phyloP scores from a whole-genome alignment of 164 flowering plant genomes.

The Magnolia sinica region DNA sequence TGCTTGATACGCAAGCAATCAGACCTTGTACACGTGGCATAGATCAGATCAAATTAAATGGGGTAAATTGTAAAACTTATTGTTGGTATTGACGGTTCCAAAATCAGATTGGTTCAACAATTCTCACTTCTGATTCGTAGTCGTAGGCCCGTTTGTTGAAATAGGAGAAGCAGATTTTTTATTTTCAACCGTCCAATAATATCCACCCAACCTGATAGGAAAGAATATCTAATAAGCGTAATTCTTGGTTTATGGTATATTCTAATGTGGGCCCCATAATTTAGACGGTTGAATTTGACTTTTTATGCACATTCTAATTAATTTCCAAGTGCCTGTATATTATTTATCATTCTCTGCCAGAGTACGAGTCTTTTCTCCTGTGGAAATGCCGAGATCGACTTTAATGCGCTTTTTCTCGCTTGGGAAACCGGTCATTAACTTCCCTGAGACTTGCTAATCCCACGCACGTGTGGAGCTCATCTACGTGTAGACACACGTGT shows the following conservation, averaged over 20 bases:
- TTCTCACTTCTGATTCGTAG: no score
- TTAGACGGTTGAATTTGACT: no score
- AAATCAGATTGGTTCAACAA: neutral
- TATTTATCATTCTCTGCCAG: no score
- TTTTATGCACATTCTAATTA: no score
- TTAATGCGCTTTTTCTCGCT: neutral
- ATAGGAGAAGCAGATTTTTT: no score
- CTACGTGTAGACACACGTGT: neutral
- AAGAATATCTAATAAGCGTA: no score
- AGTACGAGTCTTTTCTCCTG: neutral
- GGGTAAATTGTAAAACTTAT: neutral
- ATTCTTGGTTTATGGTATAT: no score
- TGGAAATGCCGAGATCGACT: neutral
- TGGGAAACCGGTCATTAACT: neutral
- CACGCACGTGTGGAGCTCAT: neutral
- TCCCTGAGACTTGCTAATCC: neutral
- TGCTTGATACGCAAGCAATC: neutral
- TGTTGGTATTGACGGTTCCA: neutral
- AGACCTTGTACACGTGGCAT: neutral
- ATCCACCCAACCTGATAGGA: no score
- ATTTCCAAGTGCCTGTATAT: no score
- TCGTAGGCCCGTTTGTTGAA: no score
- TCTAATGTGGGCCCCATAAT: no score
- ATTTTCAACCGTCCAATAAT: no score
- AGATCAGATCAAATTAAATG: neutral